Evolutionary conservation across 2,329 filamentous ascomycete genomes (phyloP).

Genomic region (Annulohypoxylon truncatum): DNA sequence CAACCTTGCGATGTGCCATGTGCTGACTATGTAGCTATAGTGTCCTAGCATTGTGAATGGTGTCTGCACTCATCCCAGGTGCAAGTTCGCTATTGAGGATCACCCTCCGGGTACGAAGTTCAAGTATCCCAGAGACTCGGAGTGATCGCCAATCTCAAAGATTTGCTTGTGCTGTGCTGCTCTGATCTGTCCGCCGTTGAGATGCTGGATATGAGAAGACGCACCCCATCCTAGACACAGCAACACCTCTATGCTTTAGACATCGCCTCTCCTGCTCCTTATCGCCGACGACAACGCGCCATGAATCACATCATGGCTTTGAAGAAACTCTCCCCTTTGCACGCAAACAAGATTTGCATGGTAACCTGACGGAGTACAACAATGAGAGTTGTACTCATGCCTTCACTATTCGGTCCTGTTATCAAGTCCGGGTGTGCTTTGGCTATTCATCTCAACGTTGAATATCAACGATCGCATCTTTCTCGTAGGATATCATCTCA

Average conservation of each 20-base stretch:
- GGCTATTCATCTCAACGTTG: not conserved
- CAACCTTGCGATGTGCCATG: not conserved
- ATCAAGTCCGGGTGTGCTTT: not conserved
- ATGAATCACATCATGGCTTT: not conserved
- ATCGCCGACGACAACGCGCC: not conserved
- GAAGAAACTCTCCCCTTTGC: not conserved
- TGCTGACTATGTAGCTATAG: conserved; percentile 47
- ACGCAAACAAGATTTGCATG: not conserved
- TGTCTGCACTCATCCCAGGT: conserved; percentile 64
- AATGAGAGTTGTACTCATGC: not conserved
- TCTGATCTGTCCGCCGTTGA: not conserved
- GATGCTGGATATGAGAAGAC: not conserved
- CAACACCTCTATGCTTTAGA: not conserved
- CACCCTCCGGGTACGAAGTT: conserved; percentile 70
- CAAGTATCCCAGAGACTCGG: conserved; percentile 41
- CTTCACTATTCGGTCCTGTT: not conserved
- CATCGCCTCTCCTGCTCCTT: not conserved
- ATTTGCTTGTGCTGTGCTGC: not conserved
- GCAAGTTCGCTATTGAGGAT: conserved; percentile 64
- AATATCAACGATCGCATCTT: not conserved
- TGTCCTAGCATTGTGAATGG: conserved; percentile 66
- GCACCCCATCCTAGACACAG: not conserved
- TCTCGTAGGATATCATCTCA: not conserved
- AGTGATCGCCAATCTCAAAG: not conserved
- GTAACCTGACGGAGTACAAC: not conserved